Conservation (phyloP, 805 yeast genomes). For the Candida krabiensis region DNA sequence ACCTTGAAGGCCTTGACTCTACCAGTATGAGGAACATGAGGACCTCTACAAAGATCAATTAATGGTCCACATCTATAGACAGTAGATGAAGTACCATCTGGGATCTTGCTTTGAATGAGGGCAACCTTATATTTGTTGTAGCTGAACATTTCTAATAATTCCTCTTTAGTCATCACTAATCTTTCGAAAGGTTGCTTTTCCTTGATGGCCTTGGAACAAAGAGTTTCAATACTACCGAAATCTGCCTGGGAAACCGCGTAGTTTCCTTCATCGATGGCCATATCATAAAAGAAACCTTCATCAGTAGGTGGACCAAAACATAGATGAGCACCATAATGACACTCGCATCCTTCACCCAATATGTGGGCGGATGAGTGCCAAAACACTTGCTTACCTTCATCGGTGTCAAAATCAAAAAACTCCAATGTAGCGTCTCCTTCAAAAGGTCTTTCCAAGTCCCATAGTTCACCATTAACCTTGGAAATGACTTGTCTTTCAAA, state of each 20-base stretch:
- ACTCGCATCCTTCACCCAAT: constrained; percentile 96
- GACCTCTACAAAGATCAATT: constrained; percentile 96
- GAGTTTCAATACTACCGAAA: constrained; percentile 79
- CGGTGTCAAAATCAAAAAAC: constrained; percentile 85
- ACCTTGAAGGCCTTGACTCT: constrained; percentile 92
- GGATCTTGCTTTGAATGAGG: constrained; percentile 82
- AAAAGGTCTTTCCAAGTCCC: constrained; percentile 95
- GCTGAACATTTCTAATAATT: constrained; percentile 86
- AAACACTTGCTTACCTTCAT: constrained; percentile 94
- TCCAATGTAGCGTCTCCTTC: constrained; percentile 71
- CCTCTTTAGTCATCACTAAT: constrained; percentile 87
- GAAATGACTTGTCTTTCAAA: constrained; percentile 88
- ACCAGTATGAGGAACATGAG: constrained; percentile 97
- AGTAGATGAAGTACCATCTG: constrained; percentile 94
- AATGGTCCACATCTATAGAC: constrained; percentile 97
- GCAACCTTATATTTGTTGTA: constrained; percentile 96
- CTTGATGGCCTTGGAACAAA: constrained; percentile 86
- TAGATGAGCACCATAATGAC: constrained; percentile 92
- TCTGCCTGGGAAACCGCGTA: constrained; percentile 78
- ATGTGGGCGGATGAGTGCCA: constrained; percentile 99
- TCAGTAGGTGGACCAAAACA: constrained; percentile 96
- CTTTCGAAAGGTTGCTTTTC: constrained; percentile 96
- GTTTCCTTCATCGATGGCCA: constrained; percentile 78
- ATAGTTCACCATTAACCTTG: constrained; percentile 83
- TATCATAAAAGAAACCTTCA: constrained; percentile 97